Conservation (phyloP, 331 rosid genomes). For the Pyrus hybrid region DNA sequence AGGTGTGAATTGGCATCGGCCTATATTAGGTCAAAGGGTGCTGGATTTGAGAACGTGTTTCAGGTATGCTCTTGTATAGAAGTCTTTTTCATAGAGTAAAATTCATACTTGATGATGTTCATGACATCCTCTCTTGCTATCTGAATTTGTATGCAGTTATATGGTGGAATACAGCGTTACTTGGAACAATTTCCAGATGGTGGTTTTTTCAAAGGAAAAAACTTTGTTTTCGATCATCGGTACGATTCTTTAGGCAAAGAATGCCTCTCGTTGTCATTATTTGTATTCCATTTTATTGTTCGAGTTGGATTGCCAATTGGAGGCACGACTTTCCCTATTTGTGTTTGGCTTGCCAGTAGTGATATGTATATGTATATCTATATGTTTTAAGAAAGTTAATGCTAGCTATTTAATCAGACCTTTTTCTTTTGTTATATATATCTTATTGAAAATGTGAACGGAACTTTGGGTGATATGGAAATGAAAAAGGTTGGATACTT, state of each 20-base stretch:
- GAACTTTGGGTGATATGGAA: background rate
- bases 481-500: background rate
- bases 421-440: background rate
- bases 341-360: background rate
- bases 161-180: slow-evolving; percentile 91
- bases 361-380: too few species aligned
- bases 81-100: background rate
- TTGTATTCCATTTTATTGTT: background rate
- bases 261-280: slow-evolving; percentile 3
- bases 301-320: background rate
- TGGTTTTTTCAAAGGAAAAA: slow-evolving; percentile 84
- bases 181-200: slow-evolving; percentile 90
- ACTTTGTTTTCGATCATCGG: slow-evolving; percentile 97
- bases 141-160: slow-evolving; percentile 49
- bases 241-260: slow-evolving; percentile 19
- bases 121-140: background rate
- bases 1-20: slow-evolving; percentile 99
- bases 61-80: slow-evolving; percentile 49
- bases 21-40: slow-evolving; percentile 84
- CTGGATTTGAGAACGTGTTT: slow-evolving; percentile 87
- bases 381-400: too few species aligned
- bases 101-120: background rate
- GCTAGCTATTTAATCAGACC: too few species aligned
- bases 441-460: background rate
- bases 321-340: background rate